Evolutionary conservation across 2,329 filamentous ascomycete genomes (phyloP).

Genomic region (Chaetothyriales sp.): DNA sequence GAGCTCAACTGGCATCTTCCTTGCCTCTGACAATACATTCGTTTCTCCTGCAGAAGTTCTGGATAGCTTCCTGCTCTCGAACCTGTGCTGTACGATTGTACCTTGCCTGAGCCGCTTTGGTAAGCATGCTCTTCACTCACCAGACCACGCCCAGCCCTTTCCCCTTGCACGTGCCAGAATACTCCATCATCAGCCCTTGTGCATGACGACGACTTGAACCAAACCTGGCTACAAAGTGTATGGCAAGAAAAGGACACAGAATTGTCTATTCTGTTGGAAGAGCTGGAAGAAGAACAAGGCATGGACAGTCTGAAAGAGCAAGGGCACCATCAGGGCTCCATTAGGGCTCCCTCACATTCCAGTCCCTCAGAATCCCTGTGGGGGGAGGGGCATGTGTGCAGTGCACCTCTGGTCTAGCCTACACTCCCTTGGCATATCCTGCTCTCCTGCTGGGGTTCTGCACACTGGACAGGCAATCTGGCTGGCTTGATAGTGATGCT

Average conservation of each 20-base stretch:
- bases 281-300: neutral
- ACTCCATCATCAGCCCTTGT: neutral
- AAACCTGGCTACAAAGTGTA: neutral
- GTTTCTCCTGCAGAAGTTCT: constrained; percentile 14
- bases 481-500: neutral
- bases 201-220: neutral
- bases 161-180: neutral
- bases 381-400: neutral
- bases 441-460: neutral
- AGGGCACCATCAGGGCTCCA: neutral
- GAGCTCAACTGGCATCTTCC: constrained; percentile 1
- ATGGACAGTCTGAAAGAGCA: neutral
- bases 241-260: neutral
- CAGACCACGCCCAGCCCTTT: neutral
- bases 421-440: neutral
- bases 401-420: neutral
- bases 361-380: neutral
- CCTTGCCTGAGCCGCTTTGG: neutral
- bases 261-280: neutral
- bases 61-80: constrained; percentile 14
- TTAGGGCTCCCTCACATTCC: neutral
- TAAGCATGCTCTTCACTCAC: neutral
- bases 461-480: neutral
- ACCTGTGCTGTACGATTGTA: neutral
- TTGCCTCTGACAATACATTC: constrained; percentile 7